Base-by-base conservation (phyloP, 345 rosid genomes). In the Zanthoxylum bungeanum region DNA sequence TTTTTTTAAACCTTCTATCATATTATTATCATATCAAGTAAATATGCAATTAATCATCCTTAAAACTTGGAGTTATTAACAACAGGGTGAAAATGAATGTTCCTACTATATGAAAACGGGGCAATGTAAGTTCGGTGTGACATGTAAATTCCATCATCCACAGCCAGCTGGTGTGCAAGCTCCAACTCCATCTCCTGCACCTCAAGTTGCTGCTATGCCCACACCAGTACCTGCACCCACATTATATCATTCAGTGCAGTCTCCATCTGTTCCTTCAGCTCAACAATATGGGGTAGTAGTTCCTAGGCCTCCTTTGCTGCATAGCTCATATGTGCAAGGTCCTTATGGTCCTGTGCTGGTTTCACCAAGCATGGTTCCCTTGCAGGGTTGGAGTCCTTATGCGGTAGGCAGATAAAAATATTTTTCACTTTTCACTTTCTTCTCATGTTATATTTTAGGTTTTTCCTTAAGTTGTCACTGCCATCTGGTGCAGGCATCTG, bases 121-220 rank as follows among this genome's bases (percentile, higher is more conserved):
- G 73, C 92, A 86, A 34, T 95, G 99, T 80, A 95, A 95, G 74
- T 96, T 93, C 70, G 96, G 93, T 49, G 69, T 81, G 9, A 88
- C 96, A 0, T 93, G 98, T 76, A 92, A 92, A 75, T 96, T 87
- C 75, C 87, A 93, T 79, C 99, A 96, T 78, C 97, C 99, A 3
- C 87, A 73, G 49, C 90, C 91, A 40, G 85, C 82, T 9, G 80
- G 81, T 52, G 39, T 79, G 21, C 90, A 82, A 60, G 70, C 82
- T 76, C 88, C 85, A 51, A 66, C 81, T 4, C 93, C 80, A 53
- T 70, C 93, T 72, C 75, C 76, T 3, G 69, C 87, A 16, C 78
- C 87, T 21, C 91, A 83, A 79, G 83, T 80, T 69, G 78, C 85
- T 50, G 83, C 86, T 25, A 30, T 73, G 61, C 89, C 86, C 52